These are phyloP conservation scores for Fragaria nilgerrensis DNA, from an alignment of 306 rosid genomes.

Conservation along the genomic window DNA sequence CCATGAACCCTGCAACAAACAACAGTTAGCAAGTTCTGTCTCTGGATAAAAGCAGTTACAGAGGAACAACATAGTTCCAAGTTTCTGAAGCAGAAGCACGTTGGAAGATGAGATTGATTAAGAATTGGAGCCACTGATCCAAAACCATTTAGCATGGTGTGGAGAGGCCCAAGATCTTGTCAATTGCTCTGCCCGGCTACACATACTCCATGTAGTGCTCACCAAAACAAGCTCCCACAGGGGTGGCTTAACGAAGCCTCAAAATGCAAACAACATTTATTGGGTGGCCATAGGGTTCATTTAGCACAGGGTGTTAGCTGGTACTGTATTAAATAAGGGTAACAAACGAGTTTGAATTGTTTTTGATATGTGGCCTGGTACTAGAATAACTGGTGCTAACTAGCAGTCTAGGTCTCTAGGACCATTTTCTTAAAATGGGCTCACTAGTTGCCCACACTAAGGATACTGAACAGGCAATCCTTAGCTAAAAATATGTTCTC, in stretches of 20 bases:
- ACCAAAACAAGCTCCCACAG: neutral
- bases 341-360: neutral
- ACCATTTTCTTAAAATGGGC: neutral
- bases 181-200: neutral
- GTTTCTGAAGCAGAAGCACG: neutral
- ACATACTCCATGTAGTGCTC: neutral
- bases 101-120: neutral
- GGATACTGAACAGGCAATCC: neutral
- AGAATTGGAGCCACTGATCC: neutral
- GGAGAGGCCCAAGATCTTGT: neutral
- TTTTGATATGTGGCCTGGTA: neutral
- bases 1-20: constrained; percentile 78
- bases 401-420: neutral
- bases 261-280: neutral
- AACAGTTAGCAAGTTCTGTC: constrained; percentile 12
- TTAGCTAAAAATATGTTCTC: neutral
- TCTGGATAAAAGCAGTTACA: neutral
- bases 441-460: neutral
- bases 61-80: neutral
- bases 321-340: neutral
- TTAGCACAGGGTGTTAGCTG: neutral
- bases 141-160: neutral
- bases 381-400: neutral
- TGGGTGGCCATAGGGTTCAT: neutral
- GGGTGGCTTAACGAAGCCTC: neutral